Evolutionary conservation across 1,139 yeast genomes (phyloP), one percentile per base, ranked within the genome.

Genomic region (Pichia sp.): DNA sequence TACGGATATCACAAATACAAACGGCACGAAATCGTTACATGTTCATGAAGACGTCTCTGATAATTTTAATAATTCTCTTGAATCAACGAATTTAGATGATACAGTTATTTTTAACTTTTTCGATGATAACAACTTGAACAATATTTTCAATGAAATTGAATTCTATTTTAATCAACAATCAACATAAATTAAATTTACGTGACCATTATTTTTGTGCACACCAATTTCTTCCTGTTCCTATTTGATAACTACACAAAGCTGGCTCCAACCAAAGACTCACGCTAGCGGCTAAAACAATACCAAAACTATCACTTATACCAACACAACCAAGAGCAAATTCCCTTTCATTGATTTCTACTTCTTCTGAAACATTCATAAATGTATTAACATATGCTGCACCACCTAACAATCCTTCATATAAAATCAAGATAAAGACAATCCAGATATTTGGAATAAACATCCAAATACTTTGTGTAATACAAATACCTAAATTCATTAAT

Each of bases 321-420:
- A 88, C 95, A n/a, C 94, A 77, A 1, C 96, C 97, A 75, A 91
- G 74, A 6, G 93, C 80, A 57, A 89, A 88, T 57, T 91, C 97
- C 40, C 95, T 69, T 44, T 78, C 75, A 1, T 64, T 52, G 14
- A 65, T 58, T 0, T 75, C 64, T 0, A 78, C 70, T 2, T 75
- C 69, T 48, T 87, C 95, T 35, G 84, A 72, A 0, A 88, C 91
- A 14, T 78, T 69, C 68, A 82, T 68, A 55, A 86, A 91, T 0
- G 96, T 88, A 56, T 89, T 89, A 39, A 86, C 93, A 56, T 91
- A 91, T 20, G 91, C 78, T 3, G 84, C 75, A 2, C 98, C 97
- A 1, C 97, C 97, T 10, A 91, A 65, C 18, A 91, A 67, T 0
- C 91, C 97, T 58, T 91, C 97, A 61, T 86, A 88, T 45, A 89